Evolutionary conservation across 2,329 filamentous ascomycete species (phyloP).

Genomic region (Catunica adiposa): DNA sequence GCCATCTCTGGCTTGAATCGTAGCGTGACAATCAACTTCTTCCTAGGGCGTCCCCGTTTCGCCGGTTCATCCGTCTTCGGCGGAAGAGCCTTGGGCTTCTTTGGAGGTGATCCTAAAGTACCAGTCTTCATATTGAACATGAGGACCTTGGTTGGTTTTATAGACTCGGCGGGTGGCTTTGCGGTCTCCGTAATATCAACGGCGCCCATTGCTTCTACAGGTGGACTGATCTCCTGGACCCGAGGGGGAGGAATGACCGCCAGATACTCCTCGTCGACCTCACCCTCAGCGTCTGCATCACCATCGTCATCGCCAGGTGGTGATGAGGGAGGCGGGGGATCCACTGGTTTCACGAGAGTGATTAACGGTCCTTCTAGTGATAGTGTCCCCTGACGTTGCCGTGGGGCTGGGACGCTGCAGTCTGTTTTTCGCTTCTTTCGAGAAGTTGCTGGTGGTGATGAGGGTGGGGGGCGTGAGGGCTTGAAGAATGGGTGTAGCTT

Average conservation of each 20-base stretch:
- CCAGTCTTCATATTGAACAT: slow-evolving; percentile 43
- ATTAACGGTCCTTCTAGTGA: slow-evolving; percentile 7
- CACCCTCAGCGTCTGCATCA: slow-evolving; percentile 8
- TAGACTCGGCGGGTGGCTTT: background rate
- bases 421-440: slow-evolving; percentile 12
- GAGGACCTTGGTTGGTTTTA: slow-evolving; percentile 30
- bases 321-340: background rate
- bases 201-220: background rate
- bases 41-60: slow-evolving; percentile 5
- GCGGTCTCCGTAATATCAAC: background rate
- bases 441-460: background rate
- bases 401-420: background rate
- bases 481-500: slow-evolving; percentile 14
- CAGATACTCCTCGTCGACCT: slow-evolving; percentile 8
- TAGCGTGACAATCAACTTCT: slow-evolving; percentile 33
- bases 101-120: slow-evolving; percentile 45
- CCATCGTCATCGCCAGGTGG: background rate
- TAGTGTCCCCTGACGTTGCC: slow-evolving; percentile 2
- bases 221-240: slow-evolving; percentile 6
- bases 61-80: background rate
- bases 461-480: slow-evolving; percentile 1
- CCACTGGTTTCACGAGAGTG: slow-evolving; percentile 8
- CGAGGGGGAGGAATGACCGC: background rate
- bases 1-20: slow-evolving; percentile 36
- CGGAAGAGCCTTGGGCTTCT: slow-evolving; percentile 24